Conservation (phyloP, 306 rosid genomes). For the Pachyrhizus erosus region DNA sequence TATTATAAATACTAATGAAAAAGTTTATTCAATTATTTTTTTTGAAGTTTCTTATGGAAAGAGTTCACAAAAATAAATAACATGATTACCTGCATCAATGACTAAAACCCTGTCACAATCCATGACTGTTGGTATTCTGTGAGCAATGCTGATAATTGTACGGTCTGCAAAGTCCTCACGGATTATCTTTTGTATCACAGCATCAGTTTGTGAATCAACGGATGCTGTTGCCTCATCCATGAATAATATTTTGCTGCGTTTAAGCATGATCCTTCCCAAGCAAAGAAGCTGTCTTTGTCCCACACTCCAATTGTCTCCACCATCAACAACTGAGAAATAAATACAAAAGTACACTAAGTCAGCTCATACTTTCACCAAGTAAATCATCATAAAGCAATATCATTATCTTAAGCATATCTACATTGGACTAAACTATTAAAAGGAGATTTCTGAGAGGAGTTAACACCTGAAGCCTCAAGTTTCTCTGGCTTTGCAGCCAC, state of each 20-base stretch:
- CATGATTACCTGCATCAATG: slow-evolving; percentile 69
- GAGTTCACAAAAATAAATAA: too few relatives aligned
- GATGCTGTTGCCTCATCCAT: slow-evolving; percentile 97
- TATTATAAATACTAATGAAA: too few relatives aligned
- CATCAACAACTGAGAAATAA: slow-evolving; percentile 62
- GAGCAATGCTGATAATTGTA: slow-evolving; percentile 90
- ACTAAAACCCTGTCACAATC: slow-evolving; percentile 85
- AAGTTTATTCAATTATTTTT: too few relatives aligned
- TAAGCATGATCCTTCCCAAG: slow-evolving; percentile 86
- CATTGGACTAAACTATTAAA: slow-evolving; percentile 8
- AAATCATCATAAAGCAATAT: background rate
- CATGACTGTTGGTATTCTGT: slow-evolving; percentile 93
- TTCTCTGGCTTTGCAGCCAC: slow-evolving; percentile 81
- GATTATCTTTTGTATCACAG: slow-evolving; percentile 76
- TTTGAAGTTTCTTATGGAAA: too few relatives aligned
- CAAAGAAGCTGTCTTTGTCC: slow-evolving; percentile 92
- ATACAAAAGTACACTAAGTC: background rate
- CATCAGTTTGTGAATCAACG: slow-evolving; percentile 91
- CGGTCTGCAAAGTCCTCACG: slow-evolving; percentile 76
- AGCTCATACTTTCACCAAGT: slow-evolving; percentile 6
- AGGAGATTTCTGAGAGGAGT: slow-evolving; percentile 31
- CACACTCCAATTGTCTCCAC: slow-evolving; percentile 96
- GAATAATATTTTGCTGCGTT: slow-evolving; percentile 69
- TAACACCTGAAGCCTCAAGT: slow-evolving; percentile 76
- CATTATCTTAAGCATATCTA: slow-evolving; percentile 12